phyloP scores from a whole-genome alignment of 2,329 filamentous ascomycete genomes.

The Paraconiothyrium brasiliense region DNA sequence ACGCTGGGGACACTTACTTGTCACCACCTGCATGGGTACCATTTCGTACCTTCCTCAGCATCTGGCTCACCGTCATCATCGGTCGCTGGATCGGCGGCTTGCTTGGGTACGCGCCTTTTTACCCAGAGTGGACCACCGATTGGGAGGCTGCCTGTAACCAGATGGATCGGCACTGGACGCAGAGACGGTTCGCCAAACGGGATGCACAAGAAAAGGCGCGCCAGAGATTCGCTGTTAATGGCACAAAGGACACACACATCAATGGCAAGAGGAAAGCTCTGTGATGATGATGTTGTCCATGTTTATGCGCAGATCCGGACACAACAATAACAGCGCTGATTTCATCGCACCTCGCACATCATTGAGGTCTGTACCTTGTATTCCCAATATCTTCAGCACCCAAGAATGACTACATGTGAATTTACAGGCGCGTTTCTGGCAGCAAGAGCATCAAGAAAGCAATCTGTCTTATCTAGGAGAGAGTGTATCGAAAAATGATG shows the following conservation, averaged over 20 bases:
- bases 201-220: not conserved
- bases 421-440: too few species aligned
- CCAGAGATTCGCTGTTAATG: not conserved
- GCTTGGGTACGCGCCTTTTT: constrained; percentile 53
- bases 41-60: constrained; percentile 26
- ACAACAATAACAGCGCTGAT: too few species aligned
- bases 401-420: too few species aligned
- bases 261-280: not conserved
- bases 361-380: too few species aligned
- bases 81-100: constrained; percentile 52
- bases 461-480: too few species aligned
- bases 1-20: constrained; percentile 52
- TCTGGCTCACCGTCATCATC: constrained; percentile 39
- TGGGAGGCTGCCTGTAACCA: constrained; percentile 49
- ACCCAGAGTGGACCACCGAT: constrained; percentile 50
- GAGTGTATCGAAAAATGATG: too few species aligned
- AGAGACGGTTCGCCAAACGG: constrained; percentile 5
- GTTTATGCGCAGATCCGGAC: not conserved
- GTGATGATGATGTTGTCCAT: not conserved
- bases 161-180: constrained; percentile 33
- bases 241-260: not conserved
- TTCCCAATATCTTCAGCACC: too few species aligned
- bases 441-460: too few species aligned
- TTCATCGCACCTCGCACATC: too few species aligned
- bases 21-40: constrained; percentile 52